phyloP scores from a whole-genome alignment of 163 green algal species.

The Prototheca cutis region DNA sequence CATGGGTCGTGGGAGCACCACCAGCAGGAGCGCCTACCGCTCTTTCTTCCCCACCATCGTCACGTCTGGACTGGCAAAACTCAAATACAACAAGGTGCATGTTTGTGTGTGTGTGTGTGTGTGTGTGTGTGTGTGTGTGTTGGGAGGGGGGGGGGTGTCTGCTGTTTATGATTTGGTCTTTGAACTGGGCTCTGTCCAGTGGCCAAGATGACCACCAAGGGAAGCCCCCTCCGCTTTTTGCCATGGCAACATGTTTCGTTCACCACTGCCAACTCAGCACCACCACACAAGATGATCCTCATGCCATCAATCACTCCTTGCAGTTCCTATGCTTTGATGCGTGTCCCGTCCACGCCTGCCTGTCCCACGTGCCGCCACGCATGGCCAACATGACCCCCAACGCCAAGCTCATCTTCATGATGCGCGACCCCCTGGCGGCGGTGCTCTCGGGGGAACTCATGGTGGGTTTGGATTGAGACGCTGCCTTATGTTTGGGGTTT shows the following conservation, averaged over 20 bases:
- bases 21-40: conserved; percentile 40
- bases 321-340: conserved; percentile 63
- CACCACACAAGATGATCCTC: too few relatives aligned
- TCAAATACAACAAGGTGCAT: not conserved
- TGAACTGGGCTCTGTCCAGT: too few relatives aligned
- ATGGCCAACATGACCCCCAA: conserved; percentile 50
- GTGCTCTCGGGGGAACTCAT: conserved; percentile 73
- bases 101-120: too few relatives aligned
- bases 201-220: too few relatives aligned
- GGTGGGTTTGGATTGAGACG: conserved; percentile 29
- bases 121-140: too few relatives aligned
- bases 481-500: too few relatives aligned
- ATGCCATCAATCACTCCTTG: too few relatives aligned
- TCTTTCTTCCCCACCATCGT: conserved; percentile 74
- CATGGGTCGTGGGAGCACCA: conserved; percentile 34
- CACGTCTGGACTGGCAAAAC: not conserved
- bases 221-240: too few relatives aligned
- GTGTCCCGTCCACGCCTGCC: conserved; percentile 57
- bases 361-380: conserved; percentile 49
- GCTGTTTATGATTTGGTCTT: too few relatives aligned
- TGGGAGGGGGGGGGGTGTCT: too few relatives aligned
- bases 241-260: too few relatives aligned
- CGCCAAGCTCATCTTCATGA: conserved; percentile 70
- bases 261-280: too few relatives aligned
- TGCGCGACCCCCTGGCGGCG: conserved; percentile 47